These are phyloP conservation scores for Botrytis aclada DNA, from an alignment of 2,329 filamentous ascomycete genomes.

Conservation along the genomic window DNA sequence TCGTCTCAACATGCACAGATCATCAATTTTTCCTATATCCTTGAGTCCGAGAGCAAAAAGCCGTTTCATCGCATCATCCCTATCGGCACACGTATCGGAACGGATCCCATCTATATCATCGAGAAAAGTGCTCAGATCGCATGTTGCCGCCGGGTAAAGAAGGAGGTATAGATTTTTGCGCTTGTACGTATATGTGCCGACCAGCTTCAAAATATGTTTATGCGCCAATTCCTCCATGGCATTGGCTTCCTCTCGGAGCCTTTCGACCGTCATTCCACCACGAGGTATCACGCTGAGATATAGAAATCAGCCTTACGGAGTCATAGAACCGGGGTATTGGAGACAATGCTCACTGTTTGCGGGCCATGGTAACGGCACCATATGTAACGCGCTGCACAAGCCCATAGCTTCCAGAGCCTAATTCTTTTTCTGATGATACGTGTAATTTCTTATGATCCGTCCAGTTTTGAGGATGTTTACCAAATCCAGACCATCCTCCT, in stretches of 20 bases:
- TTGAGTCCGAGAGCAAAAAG: slow-evolving; percentile 42
- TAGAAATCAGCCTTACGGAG: slow-evolving; percentile 29
- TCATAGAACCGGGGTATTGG: background rate
- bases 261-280: slow-evolving; percentile 40
- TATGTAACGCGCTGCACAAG: slow-evolving; percentile 45
- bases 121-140: slow-evolving; percentile 45
- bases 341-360: slow-evolving; percentile 40
- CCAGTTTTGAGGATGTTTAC: slow-evolving; percentile 29
- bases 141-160: slow-evolving; percentile 48
- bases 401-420: slow-evolving; percentile 46
- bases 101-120: slow-evolving; percentile 45
- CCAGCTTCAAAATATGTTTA: slow-evolving; percentile 47
- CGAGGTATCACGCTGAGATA: slow-evolving; percentile 23
- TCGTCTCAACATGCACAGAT: slow-evolving; percentile 17
- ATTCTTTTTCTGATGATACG: slow-evolving; percentile 30
- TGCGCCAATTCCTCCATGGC: slow-evolving; percentile 49
- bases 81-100: slow-evolving; percentile 42
- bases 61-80: slow-evolving; percentile 40
- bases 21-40: slow-evolving; percentile 35
- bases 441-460: slow-evolving; percentile 25
- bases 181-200: slow-evolving; percentile 46
- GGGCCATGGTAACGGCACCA: slow-evolving; percentile 43
- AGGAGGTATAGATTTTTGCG: slow-evolving; percentile 45
- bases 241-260: slow-evolving; percentile 45
- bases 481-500: slow-evolving; percentile 30